A percentile compares a stretch with the other conserved stretches of the same genome.
These are phyloP conservation scores for Paragyromitra xinjiangensis DNA, from an alignment of 495 filamentous ascomycete species.

Conservation along the genomic window DNA sequence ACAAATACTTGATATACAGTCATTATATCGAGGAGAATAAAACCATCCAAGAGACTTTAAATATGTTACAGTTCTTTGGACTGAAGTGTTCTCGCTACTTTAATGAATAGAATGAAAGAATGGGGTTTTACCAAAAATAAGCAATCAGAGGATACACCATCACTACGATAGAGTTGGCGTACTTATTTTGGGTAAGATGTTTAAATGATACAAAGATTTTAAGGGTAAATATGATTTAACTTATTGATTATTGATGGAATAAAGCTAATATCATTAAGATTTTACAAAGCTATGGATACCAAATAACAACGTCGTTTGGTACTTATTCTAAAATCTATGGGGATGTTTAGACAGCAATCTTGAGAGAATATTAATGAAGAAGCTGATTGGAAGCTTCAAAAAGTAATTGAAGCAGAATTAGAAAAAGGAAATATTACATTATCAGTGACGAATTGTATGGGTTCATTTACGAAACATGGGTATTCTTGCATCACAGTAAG, in stretches of 20 bases:
- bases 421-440: no score
- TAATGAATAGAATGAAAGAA: background rate
- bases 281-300: background rate
- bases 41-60: background rate
- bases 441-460: no score
- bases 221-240: background rate
- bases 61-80: no score
- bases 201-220: background rate
- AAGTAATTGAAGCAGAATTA: no score
- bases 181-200: background rate
- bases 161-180: background rate
- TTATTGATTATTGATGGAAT: background rate
- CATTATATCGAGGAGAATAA: background rate
- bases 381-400: no score
- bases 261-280: background rate
- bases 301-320: background rate
- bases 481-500: no score
- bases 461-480: no score
- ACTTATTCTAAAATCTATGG: no score
- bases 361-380: no score
- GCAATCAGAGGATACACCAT: background rate
- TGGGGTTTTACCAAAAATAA: background rate
- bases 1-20: background rate
- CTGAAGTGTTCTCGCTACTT: background rate
- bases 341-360: no score